These are phyloP conservation scores for Friedmanniomyces simplex DNA, from an alignment of 495 filamentous ascomycete genomes.

Conservation along the genomic window DNA sequence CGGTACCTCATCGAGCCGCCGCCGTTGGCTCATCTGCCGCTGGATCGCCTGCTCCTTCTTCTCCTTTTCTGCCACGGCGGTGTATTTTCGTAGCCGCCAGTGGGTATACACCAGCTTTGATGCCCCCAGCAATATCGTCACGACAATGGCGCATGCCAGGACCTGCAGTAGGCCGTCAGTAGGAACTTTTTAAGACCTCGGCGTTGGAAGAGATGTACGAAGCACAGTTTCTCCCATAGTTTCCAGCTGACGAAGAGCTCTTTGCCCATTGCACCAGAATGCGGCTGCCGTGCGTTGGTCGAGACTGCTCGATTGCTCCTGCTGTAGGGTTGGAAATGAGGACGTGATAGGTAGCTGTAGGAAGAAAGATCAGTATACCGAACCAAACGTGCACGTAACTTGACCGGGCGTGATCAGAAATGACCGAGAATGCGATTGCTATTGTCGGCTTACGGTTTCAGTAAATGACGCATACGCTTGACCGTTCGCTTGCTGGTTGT, in stretches of 20 bases:
- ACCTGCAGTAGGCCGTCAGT: slow-evolving; percentile 15
- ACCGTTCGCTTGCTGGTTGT: not conserved
- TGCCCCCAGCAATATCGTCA: slow-evolving; percentile 39
- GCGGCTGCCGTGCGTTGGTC: not conserved
- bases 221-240: slow-evolving; percentile 83
- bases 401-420: too few species aligned
- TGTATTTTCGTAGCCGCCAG: slow-evolving; percentile 53
- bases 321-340: not conserved
- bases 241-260: slow-evolving; percentile 67
- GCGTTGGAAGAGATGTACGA: slow-evolving; percentile 51
- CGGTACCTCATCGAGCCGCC: slow-evolving; percentile 50
- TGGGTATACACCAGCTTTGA: slow-evolving; percentile 53
- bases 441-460: not conserved
- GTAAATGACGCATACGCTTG: slow-evolving; percentile 3
- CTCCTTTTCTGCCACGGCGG: slow-evolving; percentile 50
- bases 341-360: not conserved
- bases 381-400: not conserved
- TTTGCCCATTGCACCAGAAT: slow-evolving; percentile 7
- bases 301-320: not conserved
- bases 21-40: slow-evolving; percentile 22
- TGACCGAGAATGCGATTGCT: not conserved
- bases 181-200: not conserved
- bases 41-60: slow-evolving; percentile 40
- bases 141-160: slow-evolving; percentile 27
- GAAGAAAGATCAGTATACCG: not conserved